These are phyloP conservation scores for Isatis tinctoria DNA, from an alignment of 345 rosid species.

Conservation along the genomic window DNA sequence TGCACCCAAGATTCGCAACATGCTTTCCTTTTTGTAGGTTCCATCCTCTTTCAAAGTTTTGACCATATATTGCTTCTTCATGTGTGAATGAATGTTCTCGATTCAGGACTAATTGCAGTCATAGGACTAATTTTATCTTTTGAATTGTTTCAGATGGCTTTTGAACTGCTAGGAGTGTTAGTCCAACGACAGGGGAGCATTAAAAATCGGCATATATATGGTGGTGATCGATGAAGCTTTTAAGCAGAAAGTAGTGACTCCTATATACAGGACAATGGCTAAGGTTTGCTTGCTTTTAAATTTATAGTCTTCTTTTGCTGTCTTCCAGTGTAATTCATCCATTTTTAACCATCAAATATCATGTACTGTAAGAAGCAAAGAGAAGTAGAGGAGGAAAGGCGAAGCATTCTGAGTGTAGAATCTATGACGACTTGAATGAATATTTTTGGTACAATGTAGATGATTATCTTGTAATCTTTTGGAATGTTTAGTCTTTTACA, in stretches of 20 bases:
- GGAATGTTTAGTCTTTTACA: not conserved
- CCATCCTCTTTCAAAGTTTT: not conserved
- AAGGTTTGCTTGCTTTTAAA: slow-evolving; percentile 37
- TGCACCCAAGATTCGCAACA: slow-evolving; percentile 58
- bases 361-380: slow-evolving; percentile 50
- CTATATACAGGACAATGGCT: slow-evolving; percentile 51
- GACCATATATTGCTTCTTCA: not conserved
- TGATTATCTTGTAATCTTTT: not conserved
- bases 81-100: not conserved
- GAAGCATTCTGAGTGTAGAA: slow-evolving; percentile 78
- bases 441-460: slow-evolving; percentile 42
- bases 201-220: slow-evolving; percentile 61
- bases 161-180: slow-evolving; percentile 58
- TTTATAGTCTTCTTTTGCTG: slow-evolving; percentile 4
- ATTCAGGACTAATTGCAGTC: not conserved
- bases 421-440: slow-evolving; percentile 67
- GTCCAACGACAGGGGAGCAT: slow-evolving; percentile 60
- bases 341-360: not conserved
- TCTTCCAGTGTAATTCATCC: not conserved
- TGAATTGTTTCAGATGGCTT: slow-evolving; percentile 31
- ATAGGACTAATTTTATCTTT: slow-evolving; percentile 11
- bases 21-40: slow-evolving; percentile 61
- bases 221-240: slow-evolving; percentile 66
- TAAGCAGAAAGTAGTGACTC: slow-evolving; percentile 61
- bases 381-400: slow-evolving; percentile 57